Base-by-base conservation (phyloP, 768 basidiomycete species). In the Gymnopilus junonius region DNA sequence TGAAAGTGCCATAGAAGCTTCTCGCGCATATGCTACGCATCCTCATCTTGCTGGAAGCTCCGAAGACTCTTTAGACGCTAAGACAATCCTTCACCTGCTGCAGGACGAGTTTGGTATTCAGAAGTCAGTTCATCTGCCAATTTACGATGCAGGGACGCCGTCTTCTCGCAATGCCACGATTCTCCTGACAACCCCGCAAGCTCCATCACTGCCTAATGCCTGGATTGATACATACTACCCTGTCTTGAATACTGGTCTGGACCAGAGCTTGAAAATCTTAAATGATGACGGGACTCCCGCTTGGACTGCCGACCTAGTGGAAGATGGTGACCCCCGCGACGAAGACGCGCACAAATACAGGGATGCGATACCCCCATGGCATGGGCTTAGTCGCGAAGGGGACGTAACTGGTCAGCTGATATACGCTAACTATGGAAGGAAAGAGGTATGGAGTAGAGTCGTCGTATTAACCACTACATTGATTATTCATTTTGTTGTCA, bases 191-290 rank as follows among this genome's bases (percentile, higher is more conserved):
- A 75, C 77, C 21, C 69, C 76, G 7, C 72, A 79, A 27, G 78
- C 77, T 4, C 77, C 83, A 39, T 75, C 69, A 31, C 75, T 73
- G 25, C 90, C 91, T 2, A 82, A 78, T 0, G 92, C 89, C 60
- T 95, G 93, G 93, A 87, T 94, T 62, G 92, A 94, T 67, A 83
- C 84, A 37, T 97, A 99, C 75, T 97, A 91, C 75, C 95, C 96
- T 1, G 81, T 95, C 42, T 77, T 97, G 79, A 94, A 97, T 75
- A 90, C 86, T 0, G 87, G 93, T 1, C 79, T 90, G 7, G 85
- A 90, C 57, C 85, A 87, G 54, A 84, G 83, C 62, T 75, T 96
- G 11, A 83, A 89, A 51, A 86, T 95, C 21, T 75, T 93, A 45
- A 84, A 80, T 21, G 80, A 81, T 14, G 79, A 85, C 40, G 88